These are phyloP conservation scores for Salvia miltiorrhiza DNA, from an alignment of 257 asterid genomes.

Conservation along the genomic window DNA sequence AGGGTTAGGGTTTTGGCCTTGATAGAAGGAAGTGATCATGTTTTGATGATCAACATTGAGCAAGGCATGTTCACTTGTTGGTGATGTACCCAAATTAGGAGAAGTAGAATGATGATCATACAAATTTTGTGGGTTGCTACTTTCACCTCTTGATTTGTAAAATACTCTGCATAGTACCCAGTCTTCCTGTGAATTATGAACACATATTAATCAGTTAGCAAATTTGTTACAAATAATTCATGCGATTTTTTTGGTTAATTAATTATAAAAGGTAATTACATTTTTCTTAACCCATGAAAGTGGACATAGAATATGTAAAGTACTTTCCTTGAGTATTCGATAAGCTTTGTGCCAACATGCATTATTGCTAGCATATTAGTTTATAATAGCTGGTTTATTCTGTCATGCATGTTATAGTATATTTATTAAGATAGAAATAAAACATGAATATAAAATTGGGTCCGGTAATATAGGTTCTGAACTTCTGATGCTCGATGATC, in stretches of 20 bases:
- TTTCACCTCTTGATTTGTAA: slow-evolving; percentile 56
- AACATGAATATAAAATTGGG: too few species aligned
- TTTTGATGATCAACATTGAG: slow-evolving; percentile 19
- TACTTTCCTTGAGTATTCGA: slow-evolving; percentile 10
- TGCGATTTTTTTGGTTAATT: neutral
- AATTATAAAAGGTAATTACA: too few species aligned
- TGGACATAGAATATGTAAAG: slow-evolving; percentile 10
- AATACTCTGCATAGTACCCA: slow-evolving; percentile 92
- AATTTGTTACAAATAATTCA: neutral
- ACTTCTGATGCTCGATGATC: too few species aligned
- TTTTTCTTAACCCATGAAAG: neutral
- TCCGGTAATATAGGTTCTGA: too few species aligned
- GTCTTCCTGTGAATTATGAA: slow-evolving; percentile 55
- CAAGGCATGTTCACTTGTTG: slow-evolving; percentile 14
- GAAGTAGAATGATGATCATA: slow-evolving; percentile 17
- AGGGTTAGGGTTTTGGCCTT: slow-evolving; percentile 24
- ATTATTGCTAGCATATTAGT: neutral
- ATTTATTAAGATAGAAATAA: too few species aligned
- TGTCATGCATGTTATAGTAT: neutral
- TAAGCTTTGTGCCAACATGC: slow-evolving; percentile 20
- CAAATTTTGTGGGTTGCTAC: slow-evolving; percentile 20
- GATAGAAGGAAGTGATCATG: slow-evolving; percentile 18
- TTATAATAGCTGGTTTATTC: neutral
- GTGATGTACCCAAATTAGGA: slow-evolving; percentile 30
- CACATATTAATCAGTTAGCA: neutral